Evolutionary conservation across 1,139 yeast species (phyloP), one percentile per base, ranked within the genome.

Genomic region (Yamadazyma diospyri): DNA sequence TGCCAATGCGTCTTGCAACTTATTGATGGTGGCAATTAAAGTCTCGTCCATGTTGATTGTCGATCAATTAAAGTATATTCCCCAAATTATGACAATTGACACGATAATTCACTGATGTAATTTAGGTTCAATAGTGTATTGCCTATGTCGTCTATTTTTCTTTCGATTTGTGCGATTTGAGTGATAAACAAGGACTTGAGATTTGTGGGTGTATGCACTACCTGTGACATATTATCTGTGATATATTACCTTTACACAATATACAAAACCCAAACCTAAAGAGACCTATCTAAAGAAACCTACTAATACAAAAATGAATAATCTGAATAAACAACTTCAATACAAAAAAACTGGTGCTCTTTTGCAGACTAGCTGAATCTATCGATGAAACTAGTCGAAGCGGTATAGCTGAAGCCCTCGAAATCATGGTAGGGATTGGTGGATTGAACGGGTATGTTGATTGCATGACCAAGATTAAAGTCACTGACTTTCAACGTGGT

Each of bases 1-100:
- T 5, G 97, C 95, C 56, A 89, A 72, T 6, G 97, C 98, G 55
- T 81, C 95, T 60, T 87, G 96, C 42, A 87, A 72, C 60, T 87
- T 86, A 69, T 92, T 92, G 62, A 92, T 94, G 26, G 96, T 87
- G 43, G 85, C 75, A 53, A 89, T 89, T 51, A 89, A 78, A 28
- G 81, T 72, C 64, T 86, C 95, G 67, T 89, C 97, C 97, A 89
- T 89, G 35, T 25, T 42, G 16, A 25, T 23, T 20, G 13, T 20
- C 20, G n/a, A 19, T 27, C 18, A 11, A 25, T 5, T 27, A 6
- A 27, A 16, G 8, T 26, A 16, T 17, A n/a, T n/a, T n/a, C n/a
- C n/a, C n/a, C n/a, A n/a, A n/a, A n/a, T n/a, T n/a, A n/a, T n/a
- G n/a, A n/a, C n/a, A n/a, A n/a, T n/a, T n/a, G n/a, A n/a, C n/a